Conservation (phyloP, 1,284 basidiomycete genomes). For the Sporisorium exsertum region DNA sequence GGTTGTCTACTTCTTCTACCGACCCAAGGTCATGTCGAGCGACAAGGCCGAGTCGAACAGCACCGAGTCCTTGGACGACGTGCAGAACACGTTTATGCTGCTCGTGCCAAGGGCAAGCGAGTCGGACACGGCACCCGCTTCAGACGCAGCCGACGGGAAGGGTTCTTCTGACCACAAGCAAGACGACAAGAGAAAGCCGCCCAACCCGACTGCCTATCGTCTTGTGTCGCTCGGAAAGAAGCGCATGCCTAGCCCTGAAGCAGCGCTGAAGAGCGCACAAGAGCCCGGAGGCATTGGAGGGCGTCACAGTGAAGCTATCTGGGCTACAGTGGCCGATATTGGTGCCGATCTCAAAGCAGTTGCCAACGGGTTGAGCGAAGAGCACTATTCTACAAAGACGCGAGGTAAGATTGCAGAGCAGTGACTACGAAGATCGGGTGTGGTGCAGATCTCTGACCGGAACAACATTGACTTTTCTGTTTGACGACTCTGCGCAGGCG, state of each 20-base stretch:
- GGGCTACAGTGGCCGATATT: slow-evolving; percentile 53
- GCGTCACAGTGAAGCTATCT: slow-evolving; percentile 54
- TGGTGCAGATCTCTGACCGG: background rate
- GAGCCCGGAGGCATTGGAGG: slow-evolving; percentile 57
- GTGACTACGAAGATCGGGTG: background rate
- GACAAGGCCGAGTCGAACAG: slow-evolving; percentile 36
- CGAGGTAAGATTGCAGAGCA: slow-evolving; percentile 16
- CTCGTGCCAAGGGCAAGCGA: slow-evolving; percentile 48
- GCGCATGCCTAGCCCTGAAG: slow-evolving; percentile 52
- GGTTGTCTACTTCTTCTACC: slow-evolving; percentile 55
- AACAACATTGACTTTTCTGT: background rate
- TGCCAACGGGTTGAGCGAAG: slow-evolving; percentile 34
- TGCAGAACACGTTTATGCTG: slow-evolving; percentile 51
- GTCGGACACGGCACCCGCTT: slow-evolving; percentile 39
- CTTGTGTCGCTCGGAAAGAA: slow-evolving; percentile 55
- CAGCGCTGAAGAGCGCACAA: slow-evolving; percentile 40
- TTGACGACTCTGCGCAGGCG: slow-evolving; percentile 16
- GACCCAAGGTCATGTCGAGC: slow-evolving; percentile 51
- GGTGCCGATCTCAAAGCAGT: slow-evolving; percentile 36
- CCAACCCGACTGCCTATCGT: slow-evolving; percentile 49
- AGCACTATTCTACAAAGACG: slow-evolving; percentile 55
- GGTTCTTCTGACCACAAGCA: slow-evolving; percentile 18
- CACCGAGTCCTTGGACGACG: slow-evolving; percentile 45
- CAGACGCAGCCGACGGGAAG: background rate
- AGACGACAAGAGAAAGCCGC: slow-evolving; percentile 37